Conservation (phyloP, 2,329 filamentous ascomycete species). For the Cyphellophora europaea region DNA sequence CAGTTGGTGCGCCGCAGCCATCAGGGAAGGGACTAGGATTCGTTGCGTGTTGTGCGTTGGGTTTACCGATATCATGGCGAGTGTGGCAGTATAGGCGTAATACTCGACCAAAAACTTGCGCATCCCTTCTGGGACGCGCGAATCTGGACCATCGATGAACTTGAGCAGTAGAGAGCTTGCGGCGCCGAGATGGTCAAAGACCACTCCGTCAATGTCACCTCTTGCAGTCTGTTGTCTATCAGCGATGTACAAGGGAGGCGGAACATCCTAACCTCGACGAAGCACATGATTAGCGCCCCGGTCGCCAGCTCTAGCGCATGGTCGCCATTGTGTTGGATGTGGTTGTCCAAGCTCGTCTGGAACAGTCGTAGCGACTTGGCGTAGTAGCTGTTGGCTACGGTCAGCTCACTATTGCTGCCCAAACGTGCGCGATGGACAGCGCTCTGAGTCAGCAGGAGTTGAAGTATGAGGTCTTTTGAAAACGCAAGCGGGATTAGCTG, state of each 20-base stretch:
- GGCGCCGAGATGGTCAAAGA: constrained; percentile 37
- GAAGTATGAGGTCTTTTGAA: constrained; percentile 35
- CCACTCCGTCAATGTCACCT: constrained; percentile 36
- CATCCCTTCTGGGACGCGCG: constrained; percentile 27
- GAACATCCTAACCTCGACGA: constrained; percentile 32
- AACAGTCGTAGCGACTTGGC: no score
- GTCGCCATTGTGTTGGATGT: no score
- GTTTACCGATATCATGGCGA: constrained; percentile 40
- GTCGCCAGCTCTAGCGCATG: constrained; percentile 34
- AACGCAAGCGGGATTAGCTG: constrained; percentile 39
- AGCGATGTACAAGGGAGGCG: constrained; percentile 4
- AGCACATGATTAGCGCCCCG: constrained; percentile 37
- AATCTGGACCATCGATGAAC: constrained; percentile 25
- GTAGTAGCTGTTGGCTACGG: no score
- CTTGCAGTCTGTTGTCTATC: constrained; percentile 26
- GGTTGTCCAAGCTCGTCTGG: no score
- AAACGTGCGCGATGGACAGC: no score
- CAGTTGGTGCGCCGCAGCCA: no score
- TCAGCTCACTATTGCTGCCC: no score
- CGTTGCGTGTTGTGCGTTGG: no score
- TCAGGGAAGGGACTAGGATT: no score
- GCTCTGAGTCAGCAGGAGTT: constrained; percentile 39
- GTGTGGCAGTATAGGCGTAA: constrained; percentile 38
- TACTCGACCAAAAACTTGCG: constrained; percentile 40
- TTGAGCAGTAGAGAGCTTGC: constrained; percentile 33